Evolutionary conservation across 2,329 filamentous ascomycete species (phyloP), one percentile per base, ranked within the genome.

Genomic region (Arthrobotrys iridis): DNA sequence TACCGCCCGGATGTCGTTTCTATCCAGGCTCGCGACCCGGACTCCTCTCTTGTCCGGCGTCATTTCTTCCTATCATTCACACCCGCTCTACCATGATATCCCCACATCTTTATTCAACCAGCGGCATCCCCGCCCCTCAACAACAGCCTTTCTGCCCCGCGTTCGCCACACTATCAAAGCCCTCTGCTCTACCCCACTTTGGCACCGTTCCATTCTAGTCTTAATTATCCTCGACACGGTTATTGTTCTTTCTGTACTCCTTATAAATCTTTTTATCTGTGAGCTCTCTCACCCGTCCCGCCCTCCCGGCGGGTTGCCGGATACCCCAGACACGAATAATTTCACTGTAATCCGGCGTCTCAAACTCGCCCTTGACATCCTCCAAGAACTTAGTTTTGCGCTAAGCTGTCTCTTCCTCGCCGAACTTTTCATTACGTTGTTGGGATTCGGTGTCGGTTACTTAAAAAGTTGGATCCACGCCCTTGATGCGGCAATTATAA

Each of bases 181-280:
- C 8, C 20, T 59, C 26, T 64, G 62, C 37, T 75, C 70, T 30
- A 58, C 46, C 41, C 71, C 63, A 20, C n/a, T 68, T 13, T 76
- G 43, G 40, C 71, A 70, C 33, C 55, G 64, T 6, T 55, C 48
- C 5, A 58, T 76, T 11, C 30, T 76, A 7, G 7, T 60, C n/a
- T 58, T 75, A 10, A 68, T 75, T n/a, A 50, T 75, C 15, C 46
- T 75, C 11, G 71, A 75, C 30, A 75, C 71, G 11, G 13, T 75
- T 2, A 41, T 68, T 15, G 63, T 76, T 22, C 15, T 64, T 20
- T 55, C 71, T 10, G 46, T 67, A 13, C 70, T 70, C 22, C 57
- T 68, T 8, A 37, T 76, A 2, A 65, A 68, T 20, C 48, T 64
- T 24, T 70, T 70, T 33, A 59, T 76, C 10, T 76, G 71, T 30